A percentile compares a stretch with the other conserved stretches of the same genome.
phyloP scores from a whole-genome alignment of 2,329 filamentous ascomycete genomes.

The Hypoxylon sp. region DNA sequence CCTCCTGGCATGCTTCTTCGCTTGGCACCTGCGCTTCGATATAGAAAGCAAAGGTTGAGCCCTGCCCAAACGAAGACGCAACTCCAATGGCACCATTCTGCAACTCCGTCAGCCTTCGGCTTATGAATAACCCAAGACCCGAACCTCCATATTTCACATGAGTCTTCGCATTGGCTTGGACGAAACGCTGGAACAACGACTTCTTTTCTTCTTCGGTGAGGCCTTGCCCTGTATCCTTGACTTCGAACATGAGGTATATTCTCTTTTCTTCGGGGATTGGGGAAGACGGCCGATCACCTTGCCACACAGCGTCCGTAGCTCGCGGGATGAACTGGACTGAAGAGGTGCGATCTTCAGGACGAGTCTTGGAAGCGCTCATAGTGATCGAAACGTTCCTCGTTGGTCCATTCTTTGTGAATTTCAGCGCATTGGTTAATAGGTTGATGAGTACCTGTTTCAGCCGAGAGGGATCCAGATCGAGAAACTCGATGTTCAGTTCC shows the following conservation, averaged over 20 bases:
- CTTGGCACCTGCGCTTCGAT: constrained; percentile 65
- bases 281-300: constrained; percentile 66
- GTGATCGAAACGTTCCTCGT: constrained; percentile 67
- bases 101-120: constrained; percentile 77
- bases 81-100: constrained; percentile 83
- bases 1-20: constrained; percentile 56
- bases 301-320: constrained; percentile 68
- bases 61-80: constrained; percentile 71
- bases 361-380: constrained; percentile 60
- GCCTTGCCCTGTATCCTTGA: constrained; percentile 76
- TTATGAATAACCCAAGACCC: constrained; percentile 79
- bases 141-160: constrained; percentile 79
- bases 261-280: constrained; percentile 58
- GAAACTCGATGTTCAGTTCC: constrained; percentile 73
- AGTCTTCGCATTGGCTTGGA: constrained; percentile 74
- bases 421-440: constrained; percentile 74
- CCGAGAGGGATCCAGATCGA: constrained; percentile 78
- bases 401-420: constrained; percentile 71
- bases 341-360: constrained; percentile 59
- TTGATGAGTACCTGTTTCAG: constrained; percentile 83
- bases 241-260: constrained; percentile 77
- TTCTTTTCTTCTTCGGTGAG: constrained; percentile 73
- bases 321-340: constrained; percentile 73
- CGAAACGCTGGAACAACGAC: constrained; percentile 74
- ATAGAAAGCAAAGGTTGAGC: constrained; percentile 81